Conservation (phyloP, 176 grass and related monocot genomes). For the Rhynchospora pubera region DNA sequence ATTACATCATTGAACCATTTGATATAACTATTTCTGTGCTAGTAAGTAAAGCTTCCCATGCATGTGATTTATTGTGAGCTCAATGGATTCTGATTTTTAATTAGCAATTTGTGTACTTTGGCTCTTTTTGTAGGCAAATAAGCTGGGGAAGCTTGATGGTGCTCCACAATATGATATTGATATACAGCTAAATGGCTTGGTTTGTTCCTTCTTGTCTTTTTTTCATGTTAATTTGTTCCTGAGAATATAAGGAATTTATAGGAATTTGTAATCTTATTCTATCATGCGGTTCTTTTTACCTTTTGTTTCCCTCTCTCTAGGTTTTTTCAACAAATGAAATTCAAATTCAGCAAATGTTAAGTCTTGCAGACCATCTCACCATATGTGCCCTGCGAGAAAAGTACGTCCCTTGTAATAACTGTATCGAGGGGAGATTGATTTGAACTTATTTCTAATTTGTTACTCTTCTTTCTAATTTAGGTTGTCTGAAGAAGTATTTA, state of each 20-base stretch:
- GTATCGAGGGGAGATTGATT: not conserved
- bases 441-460: not conserved
- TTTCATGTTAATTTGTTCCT: constrained; percentile 6
- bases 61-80: constrained; percentile 6
- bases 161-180: constrained; percentile 70
- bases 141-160: constrained; percentile 72
- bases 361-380: constrained; percentile 78
- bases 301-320: constrained; percentile 32
- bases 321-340: constrained; percentile 63
- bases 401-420: constrained; percentile 31
- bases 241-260: constrained; percentile 3
- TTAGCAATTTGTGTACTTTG: not conserved
- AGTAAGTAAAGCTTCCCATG: constrained; percentile 44
- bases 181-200: constrained; percentile 71
- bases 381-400: constrained; percentile 71
- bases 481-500: not conserved
- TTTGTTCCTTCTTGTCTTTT: constrained; percentile 49
- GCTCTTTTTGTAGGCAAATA: constrained; percentile 52
- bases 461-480: not conserved
- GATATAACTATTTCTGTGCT: constrained; percentile 59
- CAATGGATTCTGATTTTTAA: constrained; percentile 4
- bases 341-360: constrained; percentile 68
- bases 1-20: constrained; percentile 84
- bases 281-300: not conserved
- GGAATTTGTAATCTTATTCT: not conserved